Evolutionary conservation across 2,329 filamentous ascomycete species (phyloP), one percentile per base, ranked within the genome.

Genomic region (Colletotrichum simmondsii): DNA sequence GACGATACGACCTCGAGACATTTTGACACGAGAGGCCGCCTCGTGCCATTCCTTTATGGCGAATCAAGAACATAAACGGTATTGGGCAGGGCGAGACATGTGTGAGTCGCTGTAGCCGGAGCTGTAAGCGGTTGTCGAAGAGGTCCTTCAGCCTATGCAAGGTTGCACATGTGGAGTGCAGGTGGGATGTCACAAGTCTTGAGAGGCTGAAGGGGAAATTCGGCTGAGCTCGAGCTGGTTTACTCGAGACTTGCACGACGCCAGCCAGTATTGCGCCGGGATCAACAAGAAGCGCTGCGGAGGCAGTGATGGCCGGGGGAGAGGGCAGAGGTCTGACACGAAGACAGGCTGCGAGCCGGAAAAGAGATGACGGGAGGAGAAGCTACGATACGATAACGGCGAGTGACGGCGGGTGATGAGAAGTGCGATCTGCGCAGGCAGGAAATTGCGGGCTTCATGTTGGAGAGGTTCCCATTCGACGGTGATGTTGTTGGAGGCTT

Each of bases 401-500:
- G 32, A 49, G 58, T 52, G 52, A 70, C 42, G 59, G 65, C 59
- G 14, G 49, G 54, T 56, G 60, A 65, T 42, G 56, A 60, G 68
- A 62, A 58, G 58, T 68, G 57, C 14, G 68, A 73, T 72, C 68
- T 63, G 68, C 71, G 71, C 71, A 73, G 37, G 42, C 30, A 63
- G 71, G 71, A 73, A 73, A 73, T 73, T 73, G 68, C 71, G 28
- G 58, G 63, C 68, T 68, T 24, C 46, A 61, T 42, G 52, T 60
- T 73, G 68, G 68, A 72, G 24, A 57, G 19, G 52, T 59, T 72
- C 57, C 61, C 53, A 72, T 73, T 72, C 62, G 68, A 72, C 68
- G 42, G 37, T 10, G 52, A 63, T 49, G 30, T 11, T 57, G 30
- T 32, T 32, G 30, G 30, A 32, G 30, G 30, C 30, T 32, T 32